Base-by-base conservation (phyloP, 2,329 filamentous ascomycete species). In the Botrytis porri region DNA sequence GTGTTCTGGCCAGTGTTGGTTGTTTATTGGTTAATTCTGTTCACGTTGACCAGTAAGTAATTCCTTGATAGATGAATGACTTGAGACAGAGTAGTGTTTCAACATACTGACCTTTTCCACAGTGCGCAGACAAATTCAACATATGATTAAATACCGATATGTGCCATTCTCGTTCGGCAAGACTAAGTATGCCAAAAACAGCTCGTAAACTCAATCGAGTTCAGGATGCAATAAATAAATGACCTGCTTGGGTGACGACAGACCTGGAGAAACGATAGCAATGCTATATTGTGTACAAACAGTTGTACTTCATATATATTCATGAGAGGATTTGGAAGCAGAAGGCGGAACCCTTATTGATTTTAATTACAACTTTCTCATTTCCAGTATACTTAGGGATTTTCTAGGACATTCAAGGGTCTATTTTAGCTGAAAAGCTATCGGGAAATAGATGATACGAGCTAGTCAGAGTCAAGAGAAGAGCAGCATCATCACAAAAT, bases 131-230 rank as follows among this genome's bases (percentile, higher is more conserved):
- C 96, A 99, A 85, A 99, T 99, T 79, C 96, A 99, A 86, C 96
- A 98, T 85, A 99, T 99, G 96, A 95, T 99, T 88, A 99, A 98
- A 87, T 99, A 98, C 86, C 93, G 95, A 84, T 99, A 97, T 82
- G 94, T 97, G 43, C 94, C 95, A 59, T 97, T 98, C 85, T 91
- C 93, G 59, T 90, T 97, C 77, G 95, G 95, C 83, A 98, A 98
- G 89, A 87, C 93, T 76, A 90, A 89, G 81, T 97, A 96, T 83
- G 85, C 83, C 81, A 91, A 90, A 85, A 88, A 85, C 84, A 90
- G 84, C 84, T 79, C 79, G 67, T 81, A 74, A 75, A 39, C 41
- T 74, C 43, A 37, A 39, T 35, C n/a, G 41, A 63, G 43, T 70
- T 59, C 62, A 41, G 48, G 54, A 43, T 43, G 64, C 57, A 35